These are phyloP conservation scores for Rhodosporidiobolus sp. DNA, from an alignment of 768 basidiomycete species.

Conservation along the genomic window DNA sequence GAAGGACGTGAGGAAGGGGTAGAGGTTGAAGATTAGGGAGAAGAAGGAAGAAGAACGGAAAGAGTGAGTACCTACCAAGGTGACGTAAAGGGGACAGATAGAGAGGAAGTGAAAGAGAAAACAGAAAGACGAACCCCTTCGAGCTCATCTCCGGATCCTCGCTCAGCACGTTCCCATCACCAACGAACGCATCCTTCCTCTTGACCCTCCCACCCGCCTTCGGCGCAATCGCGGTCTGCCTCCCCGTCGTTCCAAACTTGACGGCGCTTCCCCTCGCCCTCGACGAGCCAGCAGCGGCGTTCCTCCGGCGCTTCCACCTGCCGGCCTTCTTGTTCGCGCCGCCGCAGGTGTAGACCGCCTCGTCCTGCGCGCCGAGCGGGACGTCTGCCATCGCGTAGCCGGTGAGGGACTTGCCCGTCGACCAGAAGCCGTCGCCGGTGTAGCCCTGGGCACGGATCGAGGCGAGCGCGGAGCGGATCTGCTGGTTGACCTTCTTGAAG, in stretches of 20 bases:
- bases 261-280: constrained; percentile 15
- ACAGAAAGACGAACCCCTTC: constrained; percentile 21
- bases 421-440: constrained; percentile 38
- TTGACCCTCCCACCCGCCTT: constrained; percentile 33
- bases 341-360: constrained; percentile 16
- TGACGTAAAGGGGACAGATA: too few relatives aligned
- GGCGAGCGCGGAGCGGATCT: constrained; percentile 9
- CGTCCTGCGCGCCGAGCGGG: not conserved
- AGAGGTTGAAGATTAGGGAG: not conserved
- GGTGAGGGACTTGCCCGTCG: constrained; percentile 1
- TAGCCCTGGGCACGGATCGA: constrained; percentile 8
- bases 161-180: constrained; percentile 11
- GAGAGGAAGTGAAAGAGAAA: too few relatives aligned
- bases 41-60: not conserved
- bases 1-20: not conserved
- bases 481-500: constrained; percentile 27
- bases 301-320: not conserved
- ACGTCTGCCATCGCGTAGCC: not conserved
- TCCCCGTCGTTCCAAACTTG: constrained; percentile 24
- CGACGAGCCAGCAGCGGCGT: not conserved
- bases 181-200: constrained; percentile 23
- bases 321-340: constrained; percentile 5
- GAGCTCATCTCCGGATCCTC: constrained; percentile 23
- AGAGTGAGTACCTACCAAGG: too few relatives aligned
- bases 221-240: constrained; percentile 26